Evolutionary conservation across 176 grass and related monocot species (phyloP), one percentile per base, ranked within the genome.

Genomic region (Lolium multiflorum): DNA sequence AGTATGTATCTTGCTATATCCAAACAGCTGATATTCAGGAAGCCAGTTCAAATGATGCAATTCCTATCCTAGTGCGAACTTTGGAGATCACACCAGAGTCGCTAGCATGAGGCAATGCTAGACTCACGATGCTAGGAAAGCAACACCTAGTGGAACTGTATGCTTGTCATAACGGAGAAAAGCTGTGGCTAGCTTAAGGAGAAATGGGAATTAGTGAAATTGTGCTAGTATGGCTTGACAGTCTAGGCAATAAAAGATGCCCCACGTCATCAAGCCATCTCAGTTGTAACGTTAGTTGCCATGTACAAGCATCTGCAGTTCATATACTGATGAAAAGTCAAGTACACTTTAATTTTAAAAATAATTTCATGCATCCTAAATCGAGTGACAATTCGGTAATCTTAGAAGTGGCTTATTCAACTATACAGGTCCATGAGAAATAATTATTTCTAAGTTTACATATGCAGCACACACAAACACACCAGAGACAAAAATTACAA

Each of bases 401-500:
- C 35, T 26, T 20, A 67, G 48, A 87, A 78, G 74, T 52, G 65
- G 52, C 37, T 22, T 12, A 26, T 37, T 84, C 3, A 60, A 76
- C 25, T 28, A 31, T 38, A 12, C 26, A 64, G 46, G 11, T 47
- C 6, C 37, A 49, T 7, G 8, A 28, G 48, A 74, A 22, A 15
- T 44, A 9, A 44, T 44, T 47, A 51, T 37, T 73, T 21, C 15
- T 44, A 71, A 11, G 21, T 21, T 65, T 3, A 8, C 75, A 71
- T 60, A 54, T 28, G 58, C 28, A 88, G 13, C 31, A 47, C 46
- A 47, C 46, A 47, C 46, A 47, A 5, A 7, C 4, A 37, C 24
- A 58, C 5, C 41, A 41, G 3, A 85, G 5, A 81, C 28, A 24
- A 87, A 17, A 69, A 82, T 22, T 71, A 89, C 89, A 25, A 89